These are phyloP conservation scores for Phytophthora vignae DNA, from an alignment of 352 stramenopile genomes.

Conservation along the genomic window DNA sequence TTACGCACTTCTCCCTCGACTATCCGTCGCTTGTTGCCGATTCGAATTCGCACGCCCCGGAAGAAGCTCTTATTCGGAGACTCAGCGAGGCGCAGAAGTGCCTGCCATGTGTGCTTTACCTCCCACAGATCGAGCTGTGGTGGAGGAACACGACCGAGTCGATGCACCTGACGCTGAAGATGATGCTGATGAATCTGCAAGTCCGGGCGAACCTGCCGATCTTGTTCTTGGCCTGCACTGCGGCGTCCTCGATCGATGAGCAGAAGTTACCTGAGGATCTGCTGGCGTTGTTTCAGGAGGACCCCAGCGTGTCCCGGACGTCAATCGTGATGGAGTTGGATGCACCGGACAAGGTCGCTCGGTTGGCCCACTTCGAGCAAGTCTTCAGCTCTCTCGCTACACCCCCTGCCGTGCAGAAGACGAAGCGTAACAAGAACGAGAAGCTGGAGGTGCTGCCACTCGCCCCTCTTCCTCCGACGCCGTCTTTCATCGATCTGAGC, in stretches of 20 bases:
- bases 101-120: conserved; percentile 80
- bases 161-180: conserved; percentile 80
- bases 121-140: conserved; percentile 82
- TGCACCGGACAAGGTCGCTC: conserved; percentile 32
- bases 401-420: conserved; percentile 38
- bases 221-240: conserved; percentile 81
- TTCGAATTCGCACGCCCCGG: conserved; percentile 62
- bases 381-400: conserved; percentile 66
- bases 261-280: conserved; percentile 54
- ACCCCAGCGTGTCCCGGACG: conserved; percentile 48
- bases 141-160: conserved; percentile 77
- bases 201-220: conserved; percentile 72
- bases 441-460: conserved; percentile 66
- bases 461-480: conserved; percentile 53
- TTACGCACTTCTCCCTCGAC: conserved; percentile 84
- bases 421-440: conserved; percentile 34
- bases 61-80: conserved; percentile 82
- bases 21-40: conserved; percentile 82
- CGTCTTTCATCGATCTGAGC: conserved; percentile 36
- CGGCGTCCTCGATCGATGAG: conserved; percentile 39
- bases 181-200: conserved; percentile 85
- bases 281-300: conserved; percentile 64
- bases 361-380: conserved; percentile 68
- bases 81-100: conserved; percentile 81
- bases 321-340: conserved; percentile 59